phyloP scores from a whole-genome alignment of 805 yeast genomes.

The Kregervanrija delftensis region DNA sequence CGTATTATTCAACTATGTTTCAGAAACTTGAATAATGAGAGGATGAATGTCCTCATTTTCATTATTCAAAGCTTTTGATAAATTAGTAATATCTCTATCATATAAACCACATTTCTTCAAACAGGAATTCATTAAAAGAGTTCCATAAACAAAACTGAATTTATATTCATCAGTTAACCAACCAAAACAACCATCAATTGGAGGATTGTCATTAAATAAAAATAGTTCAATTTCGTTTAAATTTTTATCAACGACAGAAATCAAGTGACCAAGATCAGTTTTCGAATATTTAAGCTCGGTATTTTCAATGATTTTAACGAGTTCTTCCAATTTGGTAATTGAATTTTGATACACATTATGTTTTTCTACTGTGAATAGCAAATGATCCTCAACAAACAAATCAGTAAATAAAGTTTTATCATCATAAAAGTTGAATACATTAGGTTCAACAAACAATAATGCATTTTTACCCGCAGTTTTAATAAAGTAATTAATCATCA shows the following conservation, averaged over 20 bases:
- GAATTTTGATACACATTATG: conserved; percentile 59
- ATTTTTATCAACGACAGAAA: conserved; percentile 1
- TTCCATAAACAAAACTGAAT: conserved; percentile 18
- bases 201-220: conserved; percentile 5
- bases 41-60: conserved; percentile 11
- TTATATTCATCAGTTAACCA: conserved; percentile 20
- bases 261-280: no score
- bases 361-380: conserved; percentile 61
- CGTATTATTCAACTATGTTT: no score
- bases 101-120: conserved; percentile 1
- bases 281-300: background rate
- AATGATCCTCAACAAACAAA: conserved; percentile 17
- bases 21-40: conserved; percentile 6
- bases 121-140: conserved; percentile 9
- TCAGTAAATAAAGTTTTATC: conserved; percentile 7
- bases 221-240: conserved; percentile 4
- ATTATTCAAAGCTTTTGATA: background rate
- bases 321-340: conserved; percentile 17
- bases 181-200: conserved; percentile 26
- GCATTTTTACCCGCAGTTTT: background rate
- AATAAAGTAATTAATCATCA: conserved; percentile 13
- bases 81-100: background rate
- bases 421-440: conserved; percentile 5
- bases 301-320: conserved; percentile 4
- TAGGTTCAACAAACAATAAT: conserved; percentile 3